These are phyloP conservation scores for Penicillium tannophilum DNA, from an alignment of 495 filamentous ascomycete species.

Conservation along the genomic window DNA sequence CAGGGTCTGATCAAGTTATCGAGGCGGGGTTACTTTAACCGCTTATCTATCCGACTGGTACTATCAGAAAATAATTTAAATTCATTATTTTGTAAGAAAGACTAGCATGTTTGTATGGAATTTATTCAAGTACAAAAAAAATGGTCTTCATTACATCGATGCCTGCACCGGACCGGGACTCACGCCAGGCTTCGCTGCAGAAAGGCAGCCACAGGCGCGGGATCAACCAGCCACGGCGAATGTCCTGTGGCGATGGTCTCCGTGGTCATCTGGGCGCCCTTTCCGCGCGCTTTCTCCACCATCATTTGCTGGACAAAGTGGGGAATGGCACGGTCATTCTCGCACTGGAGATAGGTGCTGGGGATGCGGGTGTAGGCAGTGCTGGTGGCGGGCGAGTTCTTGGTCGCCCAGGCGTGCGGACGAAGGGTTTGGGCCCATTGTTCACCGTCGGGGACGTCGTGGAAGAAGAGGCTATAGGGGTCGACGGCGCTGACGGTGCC, in stretches of 20 bases:
- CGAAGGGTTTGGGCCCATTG: conserved; percentile 34
- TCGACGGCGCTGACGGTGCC: conserved; percentile 32
- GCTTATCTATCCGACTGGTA: too few species aligned
- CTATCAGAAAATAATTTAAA: too few species aligned
- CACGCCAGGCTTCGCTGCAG: conserved; percentile 11
- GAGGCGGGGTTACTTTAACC: too few species aligned
- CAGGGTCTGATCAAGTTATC: too few species aligned
- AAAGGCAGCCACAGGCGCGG: conserved; percentile 27
- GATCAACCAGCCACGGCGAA: conserved; percentile 36
- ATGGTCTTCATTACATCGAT: conserved; percentile 1
- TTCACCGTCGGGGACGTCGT: conserved; percentile 40
- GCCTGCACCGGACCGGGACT: not conserved
- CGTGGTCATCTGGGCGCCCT: conserved; percentile 32
- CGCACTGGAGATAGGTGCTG: conserved; percentile 36
- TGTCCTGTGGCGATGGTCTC: conserved; percentile 35
- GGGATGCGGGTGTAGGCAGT: conserved; percentile 35
- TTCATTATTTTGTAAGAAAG: too few species aligned
- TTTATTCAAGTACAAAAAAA: not conserved
- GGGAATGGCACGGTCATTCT: conserved; percentile 41
- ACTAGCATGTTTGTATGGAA: too few species aligned
- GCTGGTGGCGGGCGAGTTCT: conserved; percentile 33
- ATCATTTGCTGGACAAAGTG: conserved; percentile 41
- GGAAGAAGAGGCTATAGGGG: conserved; percentile 36
- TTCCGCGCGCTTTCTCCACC: conserved; percentile 34
- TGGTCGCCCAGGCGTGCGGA: conserved; percentile 37